Base-by-base conservation (phyloP, 2,329 filamentous ascomycete species). In the Penicillium freii region DNA sequence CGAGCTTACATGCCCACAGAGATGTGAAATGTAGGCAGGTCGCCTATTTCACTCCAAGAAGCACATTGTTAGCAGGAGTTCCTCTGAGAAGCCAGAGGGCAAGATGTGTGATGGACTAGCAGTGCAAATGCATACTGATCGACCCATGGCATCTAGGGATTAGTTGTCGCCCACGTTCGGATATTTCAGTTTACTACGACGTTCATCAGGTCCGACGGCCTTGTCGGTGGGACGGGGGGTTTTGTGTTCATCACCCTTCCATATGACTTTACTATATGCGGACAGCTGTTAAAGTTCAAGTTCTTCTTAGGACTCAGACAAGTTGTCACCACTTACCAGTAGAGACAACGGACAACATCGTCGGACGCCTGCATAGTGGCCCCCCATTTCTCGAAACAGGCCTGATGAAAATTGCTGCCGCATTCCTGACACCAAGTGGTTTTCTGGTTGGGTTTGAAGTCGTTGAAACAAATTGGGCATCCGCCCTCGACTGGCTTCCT, bases 391-490 rank as follows among this genome's bases (percentile, higher is more conserved):
- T 81, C 70, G 68, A 86, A 85, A 62, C 84, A 86, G 1, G 69
- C 65, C 57, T 80, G 79, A 68, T 86, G 84, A n/a, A 86, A 73
- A 63, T 87, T 87, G 70, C 87, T 86, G 19, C 84, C 85, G 62
- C 85, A 88, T 3, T 81, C 77, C 65, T 81, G 81, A 71, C 85
- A 87, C 78, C 83, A 87, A 10, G 84, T 71, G 7, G 80, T 77
- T 5, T 80, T 73, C 11, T 75, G 75, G 3, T 68, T 68, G 1
- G 77, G 68, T 27, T 80, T 75, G 51, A 85, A 79, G 50, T 83
- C 80, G 73, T 80, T 81, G 67, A 82, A 84, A 70, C 85, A 87
- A 60, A 87, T 84, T 0, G 84, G 83, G 64, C 85, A 88, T 59
- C 87, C 83, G 23, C 83, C 85, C 51, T 86, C 82, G 34, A 86